These are phyloP conservation scores for Xylaria sp. DNA, from an alignment of 2,329 filamentous ascomycete species.

Conservation along the genomic window DNA sequence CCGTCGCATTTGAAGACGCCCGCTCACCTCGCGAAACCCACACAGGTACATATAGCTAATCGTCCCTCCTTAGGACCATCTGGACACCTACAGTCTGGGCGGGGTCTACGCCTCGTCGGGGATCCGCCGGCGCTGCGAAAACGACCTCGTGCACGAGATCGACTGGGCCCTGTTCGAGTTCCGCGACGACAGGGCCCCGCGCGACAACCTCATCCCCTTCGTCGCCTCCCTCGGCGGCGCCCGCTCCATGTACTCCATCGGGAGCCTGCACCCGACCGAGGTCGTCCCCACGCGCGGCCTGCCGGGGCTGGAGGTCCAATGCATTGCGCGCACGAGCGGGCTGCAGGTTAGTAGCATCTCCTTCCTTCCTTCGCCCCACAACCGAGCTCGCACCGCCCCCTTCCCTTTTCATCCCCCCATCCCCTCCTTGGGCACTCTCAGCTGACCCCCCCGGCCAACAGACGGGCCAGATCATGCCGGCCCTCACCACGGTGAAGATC, in stretches of 20 bases:
- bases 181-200: conserved; percentile 68
- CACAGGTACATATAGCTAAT: conserved; percentile 49
- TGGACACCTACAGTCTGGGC: conserved; percentile 79
- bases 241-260: conserved; percentile 29
- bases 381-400: too few relatives aligned
- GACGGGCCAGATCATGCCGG: conserved; percentile 74
- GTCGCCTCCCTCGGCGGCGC: conserved; percentile 32
- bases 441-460: conserved; percentile 38
- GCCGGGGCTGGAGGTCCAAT: conserved; percentile 79
- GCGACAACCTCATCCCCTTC: conserved; percentile 68
- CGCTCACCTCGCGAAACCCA: neutral
- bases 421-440: neutral
- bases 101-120: conserved; percentile 89
- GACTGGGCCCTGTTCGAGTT: conserved; percentile 94
- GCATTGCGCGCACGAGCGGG: conserved; percentile 84
- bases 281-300: conserved; percentile 64
- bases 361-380: neutral
- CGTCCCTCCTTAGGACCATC: conserved; percentile 61
- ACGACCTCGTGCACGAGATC: conserved; percentile 82
- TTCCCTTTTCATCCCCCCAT: neutral
- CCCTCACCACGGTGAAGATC: conserved; percentile 83
- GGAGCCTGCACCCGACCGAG: conserved; percentile 54
- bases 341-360: conserved; percentile 48
- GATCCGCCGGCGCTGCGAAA: conserved; percentile 72
- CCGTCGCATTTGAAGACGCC: neutral